phyloP scores from a whole-genome alignment of 208 protist species.

The Zelonia costaricensis region DNA sequence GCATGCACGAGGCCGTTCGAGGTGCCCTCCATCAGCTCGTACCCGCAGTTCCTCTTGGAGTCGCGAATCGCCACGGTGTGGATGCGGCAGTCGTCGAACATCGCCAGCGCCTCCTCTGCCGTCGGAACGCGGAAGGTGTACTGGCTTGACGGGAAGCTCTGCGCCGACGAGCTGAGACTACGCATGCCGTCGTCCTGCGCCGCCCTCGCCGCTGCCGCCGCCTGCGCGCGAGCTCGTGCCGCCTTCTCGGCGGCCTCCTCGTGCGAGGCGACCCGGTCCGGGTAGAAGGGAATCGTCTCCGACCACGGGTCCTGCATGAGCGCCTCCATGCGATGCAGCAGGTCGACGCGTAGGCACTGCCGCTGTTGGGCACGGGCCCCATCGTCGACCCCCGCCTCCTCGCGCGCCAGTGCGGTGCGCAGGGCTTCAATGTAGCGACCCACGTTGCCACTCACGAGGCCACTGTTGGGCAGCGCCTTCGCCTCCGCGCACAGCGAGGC shows the following conservation, averaged over 20 bases:
- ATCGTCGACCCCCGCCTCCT: background rate
- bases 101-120: constrained; percentile 4
- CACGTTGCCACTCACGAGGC: constrained; percentile 22
- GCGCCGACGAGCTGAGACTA: constrained; percentile 2
- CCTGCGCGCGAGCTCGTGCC: too few species aligned
- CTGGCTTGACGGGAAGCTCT: background rate
- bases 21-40: constrained; percentile 11
- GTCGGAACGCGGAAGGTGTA: constrained; percentile 3
- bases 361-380: background rate
- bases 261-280: constrained; percentile 6
- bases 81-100: constrained; percentile 31
- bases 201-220: background rate
- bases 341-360: background rate
- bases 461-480: constrained; percentile 16
- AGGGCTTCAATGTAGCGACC: constrained; percentile 18
- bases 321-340: constrained; percentile 5
- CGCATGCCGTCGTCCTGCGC: background rate
- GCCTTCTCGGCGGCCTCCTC: constrained; percentile 8
- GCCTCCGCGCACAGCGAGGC: constrained; percentile 16
- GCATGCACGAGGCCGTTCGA: background rate
- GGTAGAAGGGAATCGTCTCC: constrained; percentile 13
- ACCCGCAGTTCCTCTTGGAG: constrained; percentile 10
- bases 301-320: constrained; percentile 16
- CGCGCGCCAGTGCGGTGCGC: background rate
- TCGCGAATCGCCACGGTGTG: constrained; percentile 25